These are phyloP conservation scores for Triticum aestivum DNA, from an alignment of 176 grass and related monocot species.

Conservation along the genomic window DNA sequence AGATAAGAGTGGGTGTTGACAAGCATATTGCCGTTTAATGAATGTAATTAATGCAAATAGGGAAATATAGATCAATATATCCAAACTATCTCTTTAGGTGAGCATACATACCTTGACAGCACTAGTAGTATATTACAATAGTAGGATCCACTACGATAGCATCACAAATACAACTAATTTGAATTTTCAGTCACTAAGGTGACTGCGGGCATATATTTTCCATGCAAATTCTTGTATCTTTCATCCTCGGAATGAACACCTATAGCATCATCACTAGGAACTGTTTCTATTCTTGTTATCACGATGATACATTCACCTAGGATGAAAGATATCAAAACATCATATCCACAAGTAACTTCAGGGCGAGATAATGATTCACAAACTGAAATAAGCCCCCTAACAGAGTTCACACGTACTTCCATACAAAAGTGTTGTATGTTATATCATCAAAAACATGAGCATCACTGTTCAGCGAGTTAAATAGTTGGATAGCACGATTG, in stretches of 20 bases:
- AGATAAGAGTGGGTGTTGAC: neutral
- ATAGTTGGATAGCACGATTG: constrained; percentile 34
- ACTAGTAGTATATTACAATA: constrained; percentile 44
- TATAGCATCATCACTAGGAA: constrained; percentile 76
- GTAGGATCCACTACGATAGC: too few species aligned
- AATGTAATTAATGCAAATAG: neutral
- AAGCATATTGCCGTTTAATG: neutral
- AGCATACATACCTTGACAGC: constrained; percentile 63
- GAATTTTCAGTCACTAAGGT: constrained; percentile 58
- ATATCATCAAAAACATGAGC: constrained; percentile 12
- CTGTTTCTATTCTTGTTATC: constrained; percentile 59
- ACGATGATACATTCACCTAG: constrained; percentile 52
- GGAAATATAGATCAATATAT: neutral
- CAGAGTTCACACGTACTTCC: too few species aligned
- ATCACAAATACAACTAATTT: constrained; percentile 51
- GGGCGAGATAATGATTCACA: neutral
- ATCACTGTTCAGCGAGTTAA: constrained; percentile 31
- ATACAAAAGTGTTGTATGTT: too few species aligned
- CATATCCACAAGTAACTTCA: constrained; percentile 43
- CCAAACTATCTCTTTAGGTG: neutral
- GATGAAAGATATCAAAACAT: constrained; percentile 71
- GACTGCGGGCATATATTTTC: constrained; percentile 50
- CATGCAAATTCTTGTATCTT: constrained; percentile 71
- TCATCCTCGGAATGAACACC: constrained; percentile 68
- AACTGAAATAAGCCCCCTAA: too few species aligned